A percentile compares a stretch with the other conserved stretches of the same genome.
Evolutionary conservation across 2,329 filamentous ascomycete species (phyloP).

Genomic region (Xylaria sp.): DNA sequence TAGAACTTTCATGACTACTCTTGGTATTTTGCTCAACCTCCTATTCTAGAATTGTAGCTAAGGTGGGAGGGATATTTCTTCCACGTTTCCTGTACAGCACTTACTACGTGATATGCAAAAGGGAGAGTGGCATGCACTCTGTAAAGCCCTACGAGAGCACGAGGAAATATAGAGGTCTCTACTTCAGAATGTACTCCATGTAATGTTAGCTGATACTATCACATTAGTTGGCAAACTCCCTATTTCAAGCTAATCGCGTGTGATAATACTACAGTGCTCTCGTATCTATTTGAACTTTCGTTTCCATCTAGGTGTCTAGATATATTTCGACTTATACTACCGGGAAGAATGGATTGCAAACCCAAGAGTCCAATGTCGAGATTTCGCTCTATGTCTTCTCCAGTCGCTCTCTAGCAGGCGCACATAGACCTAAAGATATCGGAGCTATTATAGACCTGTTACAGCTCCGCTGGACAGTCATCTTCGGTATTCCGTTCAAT

Average conservation of each 20-base stretch:
- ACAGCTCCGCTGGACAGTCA: not conserved
- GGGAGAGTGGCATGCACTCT: not conserved
- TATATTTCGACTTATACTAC: not conserved
- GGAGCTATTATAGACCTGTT: not conserved
- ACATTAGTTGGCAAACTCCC: no score
- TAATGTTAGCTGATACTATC: not conserved
- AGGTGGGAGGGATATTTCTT: not conserved
- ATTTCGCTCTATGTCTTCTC: not conserved
- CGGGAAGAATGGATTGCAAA: not conserved
- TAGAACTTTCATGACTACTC: not conserved
- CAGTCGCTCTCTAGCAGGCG: not conserved
- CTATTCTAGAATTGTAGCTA: not conserved
- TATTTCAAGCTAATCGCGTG: no score
- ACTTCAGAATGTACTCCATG: not conserved
- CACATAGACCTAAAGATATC: not conserved
- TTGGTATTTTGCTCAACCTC: not conserved
- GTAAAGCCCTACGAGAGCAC: not conserved
- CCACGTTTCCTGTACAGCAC: not conserved
- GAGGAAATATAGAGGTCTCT: not conserved
- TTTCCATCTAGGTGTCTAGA: no score
- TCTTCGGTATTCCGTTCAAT: not conserved
- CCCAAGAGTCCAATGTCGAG: not conserved
- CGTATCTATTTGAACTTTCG: not conserved
- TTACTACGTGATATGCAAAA: not conserved
- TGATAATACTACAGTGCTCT: not conserved